Base-by-base conservation (phyloP, 495 filamentous ascomycete species). In the Penicillium manginii region DNA sequence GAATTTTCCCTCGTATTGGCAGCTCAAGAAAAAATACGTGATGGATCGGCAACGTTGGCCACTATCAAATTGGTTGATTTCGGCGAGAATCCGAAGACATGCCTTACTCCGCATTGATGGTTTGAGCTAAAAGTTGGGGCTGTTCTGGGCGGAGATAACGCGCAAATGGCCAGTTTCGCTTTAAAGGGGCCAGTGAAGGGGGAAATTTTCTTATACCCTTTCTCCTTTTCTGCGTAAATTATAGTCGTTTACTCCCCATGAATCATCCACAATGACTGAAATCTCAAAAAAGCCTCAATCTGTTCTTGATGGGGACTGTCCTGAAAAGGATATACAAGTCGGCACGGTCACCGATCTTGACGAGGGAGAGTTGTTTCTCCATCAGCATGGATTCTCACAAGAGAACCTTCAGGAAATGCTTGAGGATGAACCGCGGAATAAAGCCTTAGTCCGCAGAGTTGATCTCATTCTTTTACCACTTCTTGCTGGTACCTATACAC, bases 391-490 rank as follows among this genome's bases (percentile, higher is more conserved):
- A 31, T 63, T 70, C 54, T 65, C 66, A 2, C 56, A 67, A 26
- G 63, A 59, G 31, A 32, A 52, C 2, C 31, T 69, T 9, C 64
- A 67, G 11, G 48, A n/a, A 2, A 55, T 69, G 14, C n/a, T 69
- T 35, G 57, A 61, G 18, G 64, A 69, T 52, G 60, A 54, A 17
- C 40, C 50, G 22, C 64, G 67, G 48, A 69, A 69, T 54, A 69
- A 65, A 29, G 52, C 58, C 2, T 15, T 75, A 22, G 64, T 75
- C 7, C 70, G 70, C 45, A 73, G 66, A 53, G 71, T 78, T 31
- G 75, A 87, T 57, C 67, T 78, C 7, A 69, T 73, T 3, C 71
- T 86, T 29, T 62, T 84, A 35, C 77, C 80, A 9, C 67, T 86
- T 8, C 72, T 86, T 17, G 78, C 77, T 17, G 69, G 77, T 1